phyloP scores from a whole-genome alignment of 257 asterid genomes.

The Leptodermis oblonga region DNA sequence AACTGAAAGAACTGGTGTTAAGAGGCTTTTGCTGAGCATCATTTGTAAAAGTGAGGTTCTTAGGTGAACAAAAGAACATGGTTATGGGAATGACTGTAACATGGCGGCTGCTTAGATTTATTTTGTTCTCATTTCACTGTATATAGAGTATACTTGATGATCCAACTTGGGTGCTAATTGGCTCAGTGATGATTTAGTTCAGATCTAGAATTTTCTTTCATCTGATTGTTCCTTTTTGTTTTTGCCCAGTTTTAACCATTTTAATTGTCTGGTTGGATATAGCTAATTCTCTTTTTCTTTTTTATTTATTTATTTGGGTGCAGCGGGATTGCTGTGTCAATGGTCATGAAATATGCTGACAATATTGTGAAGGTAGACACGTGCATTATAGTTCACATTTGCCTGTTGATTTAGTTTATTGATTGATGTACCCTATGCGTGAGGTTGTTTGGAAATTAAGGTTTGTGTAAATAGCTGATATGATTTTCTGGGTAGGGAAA shows the following conservation, averaged over 20 bases:
- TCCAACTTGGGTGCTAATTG: background rate
- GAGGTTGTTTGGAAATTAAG: background rate
- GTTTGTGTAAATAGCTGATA: background rate
- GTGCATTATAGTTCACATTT: slow-evolving; percentile 12
- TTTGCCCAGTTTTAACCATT: too few relatives aligned
- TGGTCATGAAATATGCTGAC: slow-evolving; percentile 99
- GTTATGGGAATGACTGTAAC: background rate
- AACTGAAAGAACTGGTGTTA: too few relatives aligned
- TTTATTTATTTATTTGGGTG: too few relatives aligned
- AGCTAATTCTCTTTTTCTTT: background rate
- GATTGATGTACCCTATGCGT: background rate
- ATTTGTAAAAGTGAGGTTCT: background rate
- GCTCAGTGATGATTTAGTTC: too few relatives aligned
- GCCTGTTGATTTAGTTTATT: background rate
- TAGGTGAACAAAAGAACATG: background rate
- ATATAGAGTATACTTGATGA: background rate
- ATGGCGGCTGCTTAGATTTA: background rate
- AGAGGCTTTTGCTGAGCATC: slow-evolving; percentile 5
- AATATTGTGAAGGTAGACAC: slow-evolving; percentile 91
- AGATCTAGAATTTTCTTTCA: too few relatives aligned
- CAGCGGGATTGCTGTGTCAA: slow-evolving; percentile 99
- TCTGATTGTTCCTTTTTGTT: too few relatives aligned
- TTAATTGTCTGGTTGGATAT: background rate
- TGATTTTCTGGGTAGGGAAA: background rate
- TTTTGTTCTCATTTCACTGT: background rate